phyloP scores from a whole-genome alignment of 176 grass and related monocot genomes.

The Triticum timopheevii region DNA sequence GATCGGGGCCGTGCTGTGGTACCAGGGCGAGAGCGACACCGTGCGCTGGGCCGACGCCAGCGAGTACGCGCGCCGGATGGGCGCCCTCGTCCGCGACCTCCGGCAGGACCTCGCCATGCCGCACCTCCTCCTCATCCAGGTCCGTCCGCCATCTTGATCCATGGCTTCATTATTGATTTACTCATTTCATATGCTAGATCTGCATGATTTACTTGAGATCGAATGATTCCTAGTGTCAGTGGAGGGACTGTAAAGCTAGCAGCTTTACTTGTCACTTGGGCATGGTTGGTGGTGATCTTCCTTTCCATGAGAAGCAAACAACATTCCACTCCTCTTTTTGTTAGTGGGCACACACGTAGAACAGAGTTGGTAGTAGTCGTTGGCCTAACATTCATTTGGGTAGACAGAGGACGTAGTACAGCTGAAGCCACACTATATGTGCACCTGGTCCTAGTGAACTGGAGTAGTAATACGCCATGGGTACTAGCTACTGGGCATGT shows the following conservation, averaged over 20 bases:
- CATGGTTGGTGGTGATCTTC: conserved; percentile 16
- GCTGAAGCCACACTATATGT: neutral
- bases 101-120: conserved; percentile 62
- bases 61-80: conserved; percentile 50
- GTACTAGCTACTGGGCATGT: neutral
- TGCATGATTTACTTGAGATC: neutral
- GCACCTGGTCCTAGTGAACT: neutral
- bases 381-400: neutral
- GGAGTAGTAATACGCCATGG: neutral
- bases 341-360: neutral
- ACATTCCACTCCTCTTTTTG: neutral
- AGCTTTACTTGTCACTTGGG: conserved; percentile 16
- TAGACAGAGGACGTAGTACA: neutral
- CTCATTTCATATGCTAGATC: neutral
- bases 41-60: conserved; percentile 54
- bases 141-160: neutral
- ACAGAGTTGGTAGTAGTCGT: neutral
- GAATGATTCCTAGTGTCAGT: neutral
- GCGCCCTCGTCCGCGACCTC: conserved; percentile 52
- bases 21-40: conserved; percentile 96
- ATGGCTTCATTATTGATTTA: neutral
- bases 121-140: conserved; percentile 74
- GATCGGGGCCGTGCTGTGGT: conserved; percentile 79
- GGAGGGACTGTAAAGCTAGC: neutral
- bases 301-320: neutral